Base-by-base conservation (phyloP, 257 asterid genomes). In the Fraxinus americana region DNA sequence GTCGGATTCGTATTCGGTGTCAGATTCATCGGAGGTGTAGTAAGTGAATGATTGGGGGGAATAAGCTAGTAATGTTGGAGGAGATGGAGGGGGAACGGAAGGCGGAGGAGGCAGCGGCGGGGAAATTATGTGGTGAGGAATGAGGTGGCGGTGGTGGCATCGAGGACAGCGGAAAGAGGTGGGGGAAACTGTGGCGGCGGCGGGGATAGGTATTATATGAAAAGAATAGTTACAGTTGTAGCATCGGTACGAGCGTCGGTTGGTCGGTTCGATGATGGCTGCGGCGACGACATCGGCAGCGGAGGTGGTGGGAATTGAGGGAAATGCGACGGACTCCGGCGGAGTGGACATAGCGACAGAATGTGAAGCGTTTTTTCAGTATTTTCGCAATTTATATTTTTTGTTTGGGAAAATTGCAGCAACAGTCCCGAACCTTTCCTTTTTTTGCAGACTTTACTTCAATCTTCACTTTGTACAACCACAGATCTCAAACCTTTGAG, bases 161-260 rank as follows among this genome's bases (percentile, higher is more conserved):
- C 79, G 79, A 65, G 91, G 91, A 82, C 91, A 88, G 79, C 88
- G 88, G 73, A 88, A 88, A 67, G 90, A 82, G 32, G 85, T 79
- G 5, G 85, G 86, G 27, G 77, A 38, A 29, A 79, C 11, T 38
- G 83, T 16, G 74, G 85, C 45, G 6, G 80, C 48, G 72, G 77
- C 36, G 75, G 82, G 38, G 32, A 82, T 61, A 41, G 78, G 84
- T 68, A 77, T 77, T 45, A 87, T 83, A 66, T 82, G 84, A 78
- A 87, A 87, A 30, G 92, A 74, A 80, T 78, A 54, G 83, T 77
- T 87, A 79, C 91, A 89, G 85, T 77, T 81, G 83, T 83, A 87
- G 81, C 90, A 86, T 16, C 82, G 39, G 85, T 86, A 86, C 1
- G 87, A 82, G 67, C 87, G 87, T 72, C 83, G 87, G 43, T 70